Base-by-base conservation (phyloP, 441 rosid genomes). In the Eruca vesicaria region DNA sequence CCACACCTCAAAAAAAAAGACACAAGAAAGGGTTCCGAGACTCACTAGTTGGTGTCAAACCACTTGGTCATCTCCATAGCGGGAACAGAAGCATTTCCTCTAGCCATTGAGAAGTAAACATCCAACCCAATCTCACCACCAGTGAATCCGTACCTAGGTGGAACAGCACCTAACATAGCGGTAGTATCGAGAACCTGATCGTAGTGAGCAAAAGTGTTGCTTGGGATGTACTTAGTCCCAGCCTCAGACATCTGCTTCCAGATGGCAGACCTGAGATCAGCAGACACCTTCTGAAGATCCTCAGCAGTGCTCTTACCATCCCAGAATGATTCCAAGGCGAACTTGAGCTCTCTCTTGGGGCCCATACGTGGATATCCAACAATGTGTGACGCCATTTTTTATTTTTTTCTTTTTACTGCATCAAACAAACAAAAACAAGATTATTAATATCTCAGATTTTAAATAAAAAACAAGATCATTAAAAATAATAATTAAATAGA, bases 51-150 rank as follows among this genome's bases (percentile, higher is more conserved):
- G 84, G 99, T 95, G 93, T 95, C 99, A 60, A 95, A 95, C 99
- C 99, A 95, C 92, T 95, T 95, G 82, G 98, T 95, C 99, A 95
- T 95, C 77, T 95, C 99, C 99, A 95, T 95, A 53, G 99, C 99
- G 5, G 99, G 98, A 0, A 89, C 96, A 50, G 93, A 75, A 76
- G 99, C 96, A 63, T 93, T 93, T 73, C 99, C 99, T 83, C 99
- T 91, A 79, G 97, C 99, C 98, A 95, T 93, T 73, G 99, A 93
- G 86, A 95, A 95, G 87, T 88, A 95, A 32, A 83, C 79, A 50
- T 89, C 94, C 1, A 90, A 83, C 16, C 91, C 98, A n/a, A 95
- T 95, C 90, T 95, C 97, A 35, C 92, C 97, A 56, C 93, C 86
- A 7, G 81, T 87, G 90, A 91, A 95, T 11, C 90, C 86, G 63